A percentile compares a stretch with the other conserved stretches of the same genome.
phyloP scores from a whole-genome alignment of 371 early-diverging fungal species.

The Mortierella sp. region DNA sequence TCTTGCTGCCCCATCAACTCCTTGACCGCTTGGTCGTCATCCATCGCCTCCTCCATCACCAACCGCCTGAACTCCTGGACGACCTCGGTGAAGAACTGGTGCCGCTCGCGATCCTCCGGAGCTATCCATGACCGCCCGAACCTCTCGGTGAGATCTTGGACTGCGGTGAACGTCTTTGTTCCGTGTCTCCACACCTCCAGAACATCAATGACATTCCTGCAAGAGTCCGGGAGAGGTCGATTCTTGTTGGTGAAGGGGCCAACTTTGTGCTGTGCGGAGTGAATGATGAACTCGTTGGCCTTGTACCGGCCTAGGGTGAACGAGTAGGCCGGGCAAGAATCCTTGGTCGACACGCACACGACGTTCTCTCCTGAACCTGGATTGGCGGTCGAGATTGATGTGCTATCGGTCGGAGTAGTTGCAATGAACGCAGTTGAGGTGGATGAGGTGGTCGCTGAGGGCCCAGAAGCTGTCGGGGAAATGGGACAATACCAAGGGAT shows the following conservation, averaged over 20 bases:
- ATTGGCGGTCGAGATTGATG: neutral
- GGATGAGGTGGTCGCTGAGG: neutral
- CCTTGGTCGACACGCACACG: neutral
- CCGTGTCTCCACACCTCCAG: neutral
- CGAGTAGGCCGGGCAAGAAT: neutral
- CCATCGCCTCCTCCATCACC: neutral
- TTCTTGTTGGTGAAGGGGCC: neutral
- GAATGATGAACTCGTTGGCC: neutral
- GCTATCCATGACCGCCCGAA: neutral
- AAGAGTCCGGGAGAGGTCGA: neutral
- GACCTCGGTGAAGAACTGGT: neutral
- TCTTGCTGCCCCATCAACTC: neutral
- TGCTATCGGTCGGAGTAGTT: neutral
- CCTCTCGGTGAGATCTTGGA: neutral
- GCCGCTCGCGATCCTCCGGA: neutral
- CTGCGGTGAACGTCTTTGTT: neutral
- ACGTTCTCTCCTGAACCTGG: neutral
- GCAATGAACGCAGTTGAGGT: too few relatives aligned
- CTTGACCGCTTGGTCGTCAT: neutral
- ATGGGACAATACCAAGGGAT: neutral
- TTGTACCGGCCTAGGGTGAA: slow-evolving; percentile 4
- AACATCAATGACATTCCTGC: neutral
- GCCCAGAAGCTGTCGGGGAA: neutral
- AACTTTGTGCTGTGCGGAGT: neutral
- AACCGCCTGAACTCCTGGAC: neutral